Conservation (phyloP, 495 filamentous ascomycete species). For the Lasiosphaeria ovina region DNA sequence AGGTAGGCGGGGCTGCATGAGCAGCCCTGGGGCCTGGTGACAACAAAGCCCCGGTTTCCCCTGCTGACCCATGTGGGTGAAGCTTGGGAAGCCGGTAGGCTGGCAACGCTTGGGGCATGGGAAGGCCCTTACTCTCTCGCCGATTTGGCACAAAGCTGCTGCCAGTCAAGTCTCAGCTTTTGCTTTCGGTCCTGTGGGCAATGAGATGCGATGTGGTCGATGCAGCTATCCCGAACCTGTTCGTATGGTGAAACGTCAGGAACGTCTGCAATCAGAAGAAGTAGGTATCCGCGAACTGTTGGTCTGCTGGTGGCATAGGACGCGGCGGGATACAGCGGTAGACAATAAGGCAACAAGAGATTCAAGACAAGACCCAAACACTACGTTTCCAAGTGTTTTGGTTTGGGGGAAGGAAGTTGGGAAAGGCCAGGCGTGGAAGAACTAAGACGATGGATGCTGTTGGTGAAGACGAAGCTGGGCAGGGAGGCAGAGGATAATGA, state of each 20-base stretch:
- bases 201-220: conserved; percentile 35
- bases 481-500: conserved; percentile 19
- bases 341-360: neutral
- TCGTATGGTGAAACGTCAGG: conserved; percentile 42
- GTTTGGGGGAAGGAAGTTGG: conserved; percentile 8
- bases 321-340: conserved; percentile 19
- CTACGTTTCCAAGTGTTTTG: conserved; percentile 14
- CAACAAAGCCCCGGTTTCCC: neutral
- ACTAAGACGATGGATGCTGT: conserved; percentile 9
- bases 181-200: conserved; percentile 22
- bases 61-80: neutral
- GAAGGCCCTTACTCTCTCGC: conserved; percentile 14
- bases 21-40: neutral
- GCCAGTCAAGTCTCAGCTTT: conserved; percentile 13
- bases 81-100: neutral
- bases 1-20: conserved; percentile 17
- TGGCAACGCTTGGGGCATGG: neutral
- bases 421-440: conserved; percentile 10
- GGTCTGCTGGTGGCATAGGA: conserved; percentile 24
- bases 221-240: conserved; percentile 53
- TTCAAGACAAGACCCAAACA: conserved; percentile 34
- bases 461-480: conserved; percentile 9
- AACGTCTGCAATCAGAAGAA: conserved; percentile 39
- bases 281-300: conserved; percentile 41
- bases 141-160: conserved; percentile 14